Base-by-base conservation (phyloP, 768 basidiomycete species). In the Coprinopsis marcescibilis region DNA sequence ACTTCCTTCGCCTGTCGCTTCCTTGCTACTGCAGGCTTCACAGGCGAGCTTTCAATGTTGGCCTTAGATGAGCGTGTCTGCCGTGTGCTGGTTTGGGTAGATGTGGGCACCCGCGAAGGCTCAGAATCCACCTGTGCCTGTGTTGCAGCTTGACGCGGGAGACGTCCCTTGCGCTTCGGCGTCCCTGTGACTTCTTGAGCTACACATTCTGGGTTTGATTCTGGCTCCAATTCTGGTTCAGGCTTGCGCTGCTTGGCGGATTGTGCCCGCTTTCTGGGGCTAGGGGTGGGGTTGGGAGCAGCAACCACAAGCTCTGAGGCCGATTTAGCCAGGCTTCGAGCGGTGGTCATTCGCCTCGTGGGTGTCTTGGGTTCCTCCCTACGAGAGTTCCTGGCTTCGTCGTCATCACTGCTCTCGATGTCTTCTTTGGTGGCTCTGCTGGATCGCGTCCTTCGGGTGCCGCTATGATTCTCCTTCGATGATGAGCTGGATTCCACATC, bases 1-100 rank as follows among this genome's bases (percentile, higher is more conserved):
- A n/a, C 39, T 41, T 46, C 45, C 8, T 13, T 36, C 23, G 45
- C 34, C 24, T 46, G 36, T 15, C 34, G 4, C 17, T 35, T 38
- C 24, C 21, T 5, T 10, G 38, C 25, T 7, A 10, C 7, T 4
- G 38, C 7, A 8, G 17, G 21, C 17, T 40, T 40, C 11, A 23
- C 11, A 15, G 38, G 38, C 8, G 38, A 40, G 21, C 38, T 19
- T 24, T 19, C 11, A 24, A n/a, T n/a, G n/a, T n/a, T n/a, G n/a
- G n/a, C n/a, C n/a, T n/a, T n/a, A n/a, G n/a, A n/a, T n/a, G n/a
- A n/a, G n/a, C n/a, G n/a, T n/a, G 20, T 21, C 21, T 10, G 21
- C 20, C 21, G 5, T 4, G 20, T 15, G 7, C 21, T 40, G 8
- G 20, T 40, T 5, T 8, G 20, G 25, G 38, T 20, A 10, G 38